phyloP scores from a whole-genome alignment of 306 rosid genomes.

The Trifolium dubium region DNA sequence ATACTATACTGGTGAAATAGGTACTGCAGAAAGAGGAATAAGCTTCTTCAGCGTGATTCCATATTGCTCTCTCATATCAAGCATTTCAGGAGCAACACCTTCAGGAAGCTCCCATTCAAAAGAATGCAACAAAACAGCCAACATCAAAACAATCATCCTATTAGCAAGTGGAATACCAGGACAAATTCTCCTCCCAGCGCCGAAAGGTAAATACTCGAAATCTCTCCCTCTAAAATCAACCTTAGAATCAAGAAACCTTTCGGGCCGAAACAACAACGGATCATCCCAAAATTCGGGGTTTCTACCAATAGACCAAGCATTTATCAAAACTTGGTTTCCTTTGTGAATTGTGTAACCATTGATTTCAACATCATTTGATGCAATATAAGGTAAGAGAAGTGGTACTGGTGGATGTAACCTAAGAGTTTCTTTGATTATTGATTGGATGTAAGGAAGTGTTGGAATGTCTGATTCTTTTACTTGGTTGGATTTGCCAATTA shows the following conservation, averaged over 20 bases:
- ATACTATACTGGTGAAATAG: conserved; percentile 5
- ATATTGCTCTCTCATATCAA: conserved; percentile 64
- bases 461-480: conserved; percentile 60
- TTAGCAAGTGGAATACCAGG: conserved; percentile 64
- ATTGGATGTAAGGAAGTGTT: conserved; percentile 53
- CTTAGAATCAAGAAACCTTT: conserved; percentile 48
- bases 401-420: conserved; percentile 64
- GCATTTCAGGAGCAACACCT: conserved; percentile 43
- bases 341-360: conserved; percentile 52
- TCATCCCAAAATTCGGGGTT: conserved; percentile 52
- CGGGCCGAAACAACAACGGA: conserved; percentile 50
- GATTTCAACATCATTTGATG: conserved; percentile 45
- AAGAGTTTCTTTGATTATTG: conserved; percentile 65
- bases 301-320: conserved; percentile 68
- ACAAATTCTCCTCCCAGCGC: conserved; percentile 68
- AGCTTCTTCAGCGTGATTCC: conserved; percentile 67
- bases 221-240: conserved; percentile 58
- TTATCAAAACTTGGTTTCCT: conserved; percentile 53
- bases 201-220: conserved; percentile 65
- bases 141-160: conserved; percentile 56
- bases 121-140: conserved; percentile 54
- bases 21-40: conserved; percentile 55
- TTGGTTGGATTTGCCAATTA: conserved; percentile 36
- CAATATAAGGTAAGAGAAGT: conserved; percentile 63
- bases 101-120: conserved; percentile 64